phyloP scores from a whole-genome alignment of 2,329 filamentous ascomycete species.

The Orbilia blumenaviensis region DNA sequence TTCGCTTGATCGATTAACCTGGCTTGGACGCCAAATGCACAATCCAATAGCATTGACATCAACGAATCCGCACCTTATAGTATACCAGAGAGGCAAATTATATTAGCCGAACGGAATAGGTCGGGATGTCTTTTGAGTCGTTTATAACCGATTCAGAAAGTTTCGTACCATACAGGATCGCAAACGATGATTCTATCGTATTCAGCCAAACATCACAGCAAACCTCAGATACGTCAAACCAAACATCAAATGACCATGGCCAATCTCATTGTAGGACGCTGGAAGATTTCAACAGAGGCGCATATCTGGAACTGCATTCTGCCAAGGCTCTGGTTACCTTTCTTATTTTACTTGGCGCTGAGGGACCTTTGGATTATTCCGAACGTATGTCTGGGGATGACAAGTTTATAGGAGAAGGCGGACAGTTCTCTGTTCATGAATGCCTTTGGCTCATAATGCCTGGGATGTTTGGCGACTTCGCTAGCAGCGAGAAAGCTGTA shows the following conservation, averaged over 20 bases:
- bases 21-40: too few relatives aligned
- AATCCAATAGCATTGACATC: too few relatives aligned
- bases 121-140: too few relatives aligned
- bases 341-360: neutral
- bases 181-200: neutral
- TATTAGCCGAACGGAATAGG: too few relatives aligned
- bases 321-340: neutral
- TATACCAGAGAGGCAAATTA: too few relatives aligned
- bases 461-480: neutral
- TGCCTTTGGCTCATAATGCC: neutral
- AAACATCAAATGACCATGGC: neutral
- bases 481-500: too few relatives aligned
- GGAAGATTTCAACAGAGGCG: constrained; percentile 1
- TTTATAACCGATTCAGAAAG: neutral
- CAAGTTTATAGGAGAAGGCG: constrained; percentile 7
- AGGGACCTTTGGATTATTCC: neutral
- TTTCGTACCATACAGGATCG: neutral
- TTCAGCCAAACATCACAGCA: neutral
- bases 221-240: neutral
- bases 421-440: constrained; percentile 1
- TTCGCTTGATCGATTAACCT: too few relatives aligned
- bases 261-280: neutral
- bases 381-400: neutral
- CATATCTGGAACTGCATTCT: constrained; percentile 4
- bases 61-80: too few relatives aligned